Percentiles rank a stretch among this genome's conserved stretches.
phyloP scores from a whole-genome alignment of 768 basidiomycete species.

The Suillus paluster region DNA sequence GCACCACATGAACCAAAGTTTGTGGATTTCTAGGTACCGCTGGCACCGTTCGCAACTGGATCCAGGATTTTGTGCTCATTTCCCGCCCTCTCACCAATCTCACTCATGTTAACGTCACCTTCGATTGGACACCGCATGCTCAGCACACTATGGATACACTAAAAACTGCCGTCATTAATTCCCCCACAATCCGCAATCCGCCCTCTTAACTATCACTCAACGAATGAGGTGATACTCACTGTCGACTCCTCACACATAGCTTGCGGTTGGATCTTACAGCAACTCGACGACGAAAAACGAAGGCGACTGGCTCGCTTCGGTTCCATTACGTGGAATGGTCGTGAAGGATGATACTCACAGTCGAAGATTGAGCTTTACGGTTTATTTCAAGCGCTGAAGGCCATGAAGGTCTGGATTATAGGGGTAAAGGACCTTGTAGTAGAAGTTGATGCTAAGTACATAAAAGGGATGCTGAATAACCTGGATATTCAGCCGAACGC shows the following conservation, averaged over 20 bases:
- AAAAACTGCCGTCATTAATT: constrained; percentile 19
- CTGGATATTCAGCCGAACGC: constrained; percentile 38
- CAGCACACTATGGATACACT: constrained; percentile 15
- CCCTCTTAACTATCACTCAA: too few species aligned
- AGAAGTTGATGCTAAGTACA: constrained; percentile 44
- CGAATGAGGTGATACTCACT: constrained; percentile 14
- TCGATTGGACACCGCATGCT: constrained; percentile 16
- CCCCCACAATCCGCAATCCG: constrained; percentile 15
- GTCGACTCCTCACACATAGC: constrained; percentile 38
- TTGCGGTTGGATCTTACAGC: constrained; percentile 39
- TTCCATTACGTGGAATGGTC: constrained; percentile 28
- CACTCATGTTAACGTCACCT: constrained; percentile 27
- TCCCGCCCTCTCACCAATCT: constrained; percentile 31
- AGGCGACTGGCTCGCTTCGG: constrained; percentile 38
- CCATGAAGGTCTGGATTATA: constrained; percentile 33
- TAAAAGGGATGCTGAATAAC: constrained; percentile 44
- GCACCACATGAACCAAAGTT: constrained; percentile 20
- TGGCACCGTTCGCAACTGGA: constrained; percentile 31
- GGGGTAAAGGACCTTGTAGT: constrained; percentile 38
- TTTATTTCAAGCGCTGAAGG: constrained; percentile 24
- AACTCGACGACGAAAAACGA: constrained; percentile 20
- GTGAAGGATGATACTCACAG: constrained; percentile 17
- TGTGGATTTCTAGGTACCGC: constrained; percentile 5
- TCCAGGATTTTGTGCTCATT: constrained; percentile 30
- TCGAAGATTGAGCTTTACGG: constrained; percentile 36